Evolutionary conservation across 1,139 yeast species (phyloP).

Genomic region (Debaryomyces udenii): DNA sequence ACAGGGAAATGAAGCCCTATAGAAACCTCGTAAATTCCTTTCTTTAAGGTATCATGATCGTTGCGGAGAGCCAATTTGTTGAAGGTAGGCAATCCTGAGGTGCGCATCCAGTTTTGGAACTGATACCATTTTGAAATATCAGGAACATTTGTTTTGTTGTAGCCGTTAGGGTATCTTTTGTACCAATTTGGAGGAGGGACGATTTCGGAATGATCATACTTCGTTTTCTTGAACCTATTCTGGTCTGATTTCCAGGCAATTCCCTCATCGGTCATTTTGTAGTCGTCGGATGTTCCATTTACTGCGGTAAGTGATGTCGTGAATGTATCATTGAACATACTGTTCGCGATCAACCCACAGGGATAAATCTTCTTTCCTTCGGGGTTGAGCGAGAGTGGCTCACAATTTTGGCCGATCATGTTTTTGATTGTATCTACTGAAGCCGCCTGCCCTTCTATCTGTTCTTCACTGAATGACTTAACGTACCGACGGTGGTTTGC

Average conservation of each 20-base stretch:
- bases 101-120: slow-evolving; percentile 96
- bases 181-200: slow-evolving; percentile 97
- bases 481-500: slow-evolving; percentile 95
- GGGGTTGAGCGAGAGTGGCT: slow-evolving; percentile 66
- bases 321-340: slow-evolving; percentile 71
- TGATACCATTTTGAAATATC: slow-evolving; percentile 53
- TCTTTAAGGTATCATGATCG: slow-evolving; percentile 59
- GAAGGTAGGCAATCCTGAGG: slow-evolving; percentile 87
- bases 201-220: slow-evolving; percentile 66
- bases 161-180: slow-evolving; percentile 83
- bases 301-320: slow-evolving; percentile 45
- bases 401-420: slow-evolving; percentile 80
- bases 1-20: slow-evolving; percentile 92
- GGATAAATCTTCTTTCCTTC: slow-evolving; percentile 67
- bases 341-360: slow-evolving; percentile 79
- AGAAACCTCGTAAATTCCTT: slow-evolving; percentile 72
- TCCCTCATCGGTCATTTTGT: slow-evolving; percentile 53
- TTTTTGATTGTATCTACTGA: slow-evolving; percentile 58
- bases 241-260: slow-evolving; percentile 73
- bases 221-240: slow-evolving; percentile 59
- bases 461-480: slow-evolving; percentile 88
- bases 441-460: slow-evolving; percentile 76
- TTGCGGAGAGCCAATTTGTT: slow-evolving; percentile 81
- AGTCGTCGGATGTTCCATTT: slow-evolving; percentile 44
- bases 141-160: slow-evolving; percentile 81